Conservation (phyloP, 2,329 filamentous ascomycete genomes). For the Pseudogymnoascus sp. region DNA sequence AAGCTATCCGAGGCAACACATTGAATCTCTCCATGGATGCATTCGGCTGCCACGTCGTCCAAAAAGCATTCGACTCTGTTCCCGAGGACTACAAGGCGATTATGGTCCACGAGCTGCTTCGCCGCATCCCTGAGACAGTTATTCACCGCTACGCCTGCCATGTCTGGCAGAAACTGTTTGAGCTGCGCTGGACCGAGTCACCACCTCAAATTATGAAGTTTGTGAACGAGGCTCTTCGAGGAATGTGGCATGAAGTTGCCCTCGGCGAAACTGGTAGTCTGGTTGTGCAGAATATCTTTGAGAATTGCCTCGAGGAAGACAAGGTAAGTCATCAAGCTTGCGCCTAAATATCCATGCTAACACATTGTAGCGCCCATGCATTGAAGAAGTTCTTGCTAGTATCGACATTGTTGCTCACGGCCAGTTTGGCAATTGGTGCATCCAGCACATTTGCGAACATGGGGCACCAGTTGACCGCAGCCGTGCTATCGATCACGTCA, state of each 20-base stretch:
- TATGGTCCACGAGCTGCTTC: slow-evolving; percentile 96
- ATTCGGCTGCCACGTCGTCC: slow-evolving; percentile 95
- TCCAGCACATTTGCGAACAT: slow-evolving; percentile 98
- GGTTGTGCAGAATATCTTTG: slow-evolving; percentile 98
- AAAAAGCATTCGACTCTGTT: slow-evolving; percentile 97
- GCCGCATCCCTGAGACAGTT: slow-evolving; percentile 92
- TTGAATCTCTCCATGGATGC: slow-evolving; percentile 95
- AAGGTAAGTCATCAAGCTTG: slow-evolving; percentile 53
- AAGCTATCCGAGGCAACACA: slow-evolving; percentile 88
- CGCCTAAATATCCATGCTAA: slow-evolving; percentile 12
- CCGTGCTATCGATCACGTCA: slow-evolving; percentile 89
- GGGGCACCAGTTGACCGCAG: slow-evolving; percentile 84
- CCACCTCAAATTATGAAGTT: slow-evolving; percentile 98
- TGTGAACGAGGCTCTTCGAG: slow-evolving; percentile 86
- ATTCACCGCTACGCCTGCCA: slow-evolving; percentile 98
- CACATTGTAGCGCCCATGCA: slow-evolving; percentile 71
- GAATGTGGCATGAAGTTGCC: slow-evolving; percentile 99
- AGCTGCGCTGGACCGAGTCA: slow-evolving; percentile 88
- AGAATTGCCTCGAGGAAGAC: slow-evolving; percentile 97
- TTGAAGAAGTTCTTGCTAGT: slow-evolving; percentile 89
- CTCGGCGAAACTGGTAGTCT: slow-evolving; percentile 94
- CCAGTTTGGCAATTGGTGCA: slow-evolving; percentile 99
- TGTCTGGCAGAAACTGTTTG: slow-evolving; percentile 99
- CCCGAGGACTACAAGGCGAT: slow-evolving; percentile 95
- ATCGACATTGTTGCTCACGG: slow-evolving; percentile 96